Conservation (phyloP, 164 flowering plant genomes). For the Buxus sempervirens region DNA sequence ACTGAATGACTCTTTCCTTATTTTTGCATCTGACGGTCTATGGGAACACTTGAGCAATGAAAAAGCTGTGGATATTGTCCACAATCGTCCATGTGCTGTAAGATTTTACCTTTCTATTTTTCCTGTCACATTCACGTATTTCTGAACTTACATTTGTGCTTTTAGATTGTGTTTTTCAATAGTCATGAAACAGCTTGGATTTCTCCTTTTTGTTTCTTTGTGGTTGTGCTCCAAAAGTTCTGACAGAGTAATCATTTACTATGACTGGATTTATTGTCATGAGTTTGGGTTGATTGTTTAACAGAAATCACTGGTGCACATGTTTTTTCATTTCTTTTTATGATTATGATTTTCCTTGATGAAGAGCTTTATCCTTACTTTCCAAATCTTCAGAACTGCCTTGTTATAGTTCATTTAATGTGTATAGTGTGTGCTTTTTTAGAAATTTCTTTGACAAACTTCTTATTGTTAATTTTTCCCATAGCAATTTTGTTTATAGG, state of each 20-base stretch:
- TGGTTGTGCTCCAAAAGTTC: background rate
- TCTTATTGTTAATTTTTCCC: too few species aligned
- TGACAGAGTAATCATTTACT: background rate
- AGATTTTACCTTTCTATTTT: constrained; percentile 19
- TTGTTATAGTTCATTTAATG: too few species aligned
- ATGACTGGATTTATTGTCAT: too few species aligned
- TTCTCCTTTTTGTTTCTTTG: background rate
- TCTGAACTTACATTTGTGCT: background rate
- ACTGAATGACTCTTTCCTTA: constrained; percentile 71
- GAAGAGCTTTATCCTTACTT: too few species aligned
- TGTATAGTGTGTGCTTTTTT: too few species aligned
- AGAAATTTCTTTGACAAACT: too few species aligned
- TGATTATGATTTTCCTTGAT: too few species aligned
- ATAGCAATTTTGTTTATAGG: too few species aligned
- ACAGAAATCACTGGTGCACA: too few species aligned
- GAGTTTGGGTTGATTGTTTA: too few species aligned
- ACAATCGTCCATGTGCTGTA: constrained; percentile 68
- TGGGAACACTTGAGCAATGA: constrained; percentile 92
- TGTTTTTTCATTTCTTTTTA: too few species aligned
- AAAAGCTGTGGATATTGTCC: constrained; percentile 74
- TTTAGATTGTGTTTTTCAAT: background rate
- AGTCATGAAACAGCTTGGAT: background rate
- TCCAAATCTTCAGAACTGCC: too few species aligned
- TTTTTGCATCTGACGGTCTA: constrained; percentile 91
- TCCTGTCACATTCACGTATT: background rate